A percentile compares a stretch with the other conserved stretches of the same genome.
These are phyloP conservation scores for Mortierella alpina DNA, from an alignment of 192 early-diverging fungal genomes.

Conservation along the genomic window DNA sequence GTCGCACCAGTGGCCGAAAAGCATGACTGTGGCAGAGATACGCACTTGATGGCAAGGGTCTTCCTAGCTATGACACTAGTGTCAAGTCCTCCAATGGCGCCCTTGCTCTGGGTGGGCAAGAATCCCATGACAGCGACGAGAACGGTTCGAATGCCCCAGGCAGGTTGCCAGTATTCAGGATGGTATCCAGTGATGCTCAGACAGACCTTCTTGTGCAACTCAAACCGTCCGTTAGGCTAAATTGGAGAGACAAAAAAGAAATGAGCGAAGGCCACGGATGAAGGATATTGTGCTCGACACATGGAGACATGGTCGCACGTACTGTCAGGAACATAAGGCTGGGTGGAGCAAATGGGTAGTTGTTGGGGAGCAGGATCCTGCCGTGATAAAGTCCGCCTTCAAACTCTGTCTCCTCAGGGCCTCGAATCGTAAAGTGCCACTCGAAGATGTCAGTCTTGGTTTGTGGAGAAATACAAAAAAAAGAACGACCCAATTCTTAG, in stretches of 20 bases:
- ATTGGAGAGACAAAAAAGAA: neutral
- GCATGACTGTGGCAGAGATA: neutral
- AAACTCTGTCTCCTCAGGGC: slow-evolving; percentile 88
- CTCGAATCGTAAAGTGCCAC: slow-evolving; percentile 96
- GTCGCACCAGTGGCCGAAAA: neutral
- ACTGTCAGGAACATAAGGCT: slow-evolving; percentile 81
- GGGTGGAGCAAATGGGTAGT: slow-evolving; percentile 96
- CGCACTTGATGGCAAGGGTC: slow-evolving; percentile 67
- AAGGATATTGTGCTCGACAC: no score
- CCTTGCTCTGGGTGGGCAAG: slow-evolving; percentile 87
- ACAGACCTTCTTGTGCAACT: slow-evolving; percentile 94
- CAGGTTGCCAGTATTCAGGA: slow-evolving; percentile 96
- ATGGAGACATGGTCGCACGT: neutral
- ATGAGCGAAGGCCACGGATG: neutral
- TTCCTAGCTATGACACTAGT: slow-evolving; percentile 74
- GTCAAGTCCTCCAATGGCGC: slow-evolving; percentile 84
- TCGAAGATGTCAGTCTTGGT: slow-evolving; percentile 92
- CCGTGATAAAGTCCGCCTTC: slow-evolving; percentile 92
- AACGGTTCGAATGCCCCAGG: slow-evolving; percentile 96
- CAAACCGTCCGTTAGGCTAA: slow-evolving; percentile 87
- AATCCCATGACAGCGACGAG: slow-evolving; percentile 90
- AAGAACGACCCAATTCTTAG: neutral
- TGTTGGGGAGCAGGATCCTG: slow-evolving; percentile 88
- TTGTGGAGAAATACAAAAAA: neutral
- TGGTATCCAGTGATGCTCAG: slow-evolving; percentile 94